phyloP scores from a whole-genome alignment of 345 rosid species.

The Lumnitzera racemosa region DNA sequence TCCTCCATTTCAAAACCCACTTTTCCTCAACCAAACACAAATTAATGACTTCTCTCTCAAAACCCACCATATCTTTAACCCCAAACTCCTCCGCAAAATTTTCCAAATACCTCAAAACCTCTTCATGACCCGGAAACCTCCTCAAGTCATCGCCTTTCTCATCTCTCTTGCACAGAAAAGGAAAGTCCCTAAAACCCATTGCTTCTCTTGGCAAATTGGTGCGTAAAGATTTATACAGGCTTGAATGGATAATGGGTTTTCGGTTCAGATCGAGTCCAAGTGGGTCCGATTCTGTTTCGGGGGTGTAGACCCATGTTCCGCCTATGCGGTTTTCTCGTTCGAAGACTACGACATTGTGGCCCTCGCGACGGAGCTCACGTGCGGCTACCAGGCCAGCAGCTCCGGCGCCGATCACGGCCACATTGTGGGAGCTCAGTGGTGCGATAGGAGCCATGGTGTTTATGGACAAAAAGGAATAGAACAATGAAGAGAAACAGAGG shows the following conservation, averaged over 20 bases:
- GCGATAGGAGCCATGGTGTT: not conserved
- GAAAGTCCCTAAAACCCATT: constrained; percentile 78
- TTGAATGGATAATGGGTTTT: constrained; percentile 37
- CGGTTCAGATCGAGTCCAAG: constrained; percentile 55
- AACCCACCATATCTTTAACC: constrained; percentile 54
- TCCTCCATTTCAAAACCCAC: constrained; percentile 53
- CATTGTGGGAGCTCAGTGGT: constrained; percentile 28
- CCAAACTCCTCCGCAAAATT: constrained; percentile 56
- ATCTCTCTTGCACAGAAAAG: constrained; percentile 28
- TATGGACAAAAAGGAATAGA: too few relatives aligned
- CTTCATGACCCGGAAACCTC: constrained; percentile 67
- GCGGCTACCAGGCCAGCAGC: constrained; percentile 75
- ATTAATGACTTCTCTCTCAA: constrained; percentile 45
- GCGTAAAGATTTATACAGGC: constrained; percentile 77
- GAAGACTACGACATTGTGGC: constrained; percentile 67
- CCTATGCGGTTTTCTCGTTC: constrained; percentile 62
- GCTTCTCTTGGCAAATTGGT: constrained; percentile 81
- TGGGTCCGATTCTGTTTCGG: constrained; percentile 54
- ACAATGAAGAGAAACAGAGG: too few relatives aligned
- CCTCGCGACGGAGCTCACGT: constrained; percentile 70
- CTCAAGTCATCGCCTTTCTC: constrained; percentile 45
- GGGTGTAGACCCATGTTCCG: constrained; percentile 73
- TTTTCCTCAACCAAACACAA: constrained; percentile 28
- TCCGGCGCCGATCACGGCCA: constrained; percentile 86
- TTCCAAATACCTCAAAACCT: constrained; percentile 54